phyloP scores from a whole-genome alignment of 139 green algal genomes.

The Marvania coccoides region DNA sequence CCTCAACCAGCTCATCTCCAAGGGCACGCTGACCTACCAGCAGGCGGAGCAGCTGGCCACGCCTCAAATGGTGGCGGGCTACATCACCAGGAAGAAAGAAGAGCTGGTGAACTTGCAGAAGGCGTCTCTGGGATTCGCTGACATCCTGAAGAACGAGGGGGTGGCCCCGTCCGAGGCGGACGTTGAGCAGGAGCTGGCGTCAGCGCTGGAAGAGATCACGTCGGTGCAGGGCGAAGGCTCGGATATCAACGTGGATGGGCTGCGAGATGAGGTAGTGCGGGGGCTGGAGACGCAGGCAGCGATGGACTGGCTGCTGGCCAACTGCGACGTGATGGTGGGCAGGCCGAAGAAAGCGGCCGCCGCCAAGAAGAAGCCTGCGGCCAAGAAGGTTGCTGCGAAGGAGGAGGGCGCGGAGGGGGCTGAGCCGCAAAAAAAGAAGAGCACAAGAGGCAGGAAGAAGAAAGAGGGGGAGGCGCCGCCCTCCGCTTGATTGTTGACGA shows the following conservation, averaged over 20 bases:
- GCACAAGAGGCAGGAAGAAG: background rate
- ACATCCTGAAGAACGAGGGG: conserved; percentile 25
- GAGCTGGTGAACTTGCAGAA: conserved; percentile 20
- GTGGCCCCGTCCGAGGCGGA: conserved; percentile 11
- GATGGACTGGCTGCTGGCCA: conserved; percentile 31
- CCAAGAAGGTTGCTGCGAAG: background rate
- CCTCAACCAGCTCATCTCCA: conserved; percentile 18
- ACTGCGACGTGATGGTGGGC: conserved; percentile 14
- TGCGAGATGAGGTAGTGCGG: conserved; percentile 32
- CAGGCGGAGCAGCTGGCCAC: conserved; percentile 38
- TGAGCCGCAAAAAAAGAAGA: background rate
- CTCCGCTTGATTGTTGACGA: too few species aligned
- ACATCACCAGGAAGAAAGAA: conserved; percentile 5
- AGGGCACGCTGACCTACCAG: conserved; percentile 30
- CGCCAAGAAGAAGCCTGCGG: background rate
- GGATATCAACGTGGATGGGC: conserved; percentile 26
- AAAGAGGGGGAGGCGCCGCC: background rate
- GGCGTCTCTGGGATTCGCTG: conserved; percentile 20
- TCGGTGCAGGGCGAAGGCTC: background rate
- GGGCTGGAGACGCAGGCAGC: conserved; percentile 3
- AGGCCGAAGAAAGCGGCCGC: background rate
- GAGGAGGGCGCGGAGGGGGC: background rate
- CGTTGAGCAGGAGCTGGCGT: conserved; percentile 3
- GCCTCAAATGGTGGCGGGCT: conserved; percentile 6
- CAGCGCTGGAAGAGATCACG: background rate